Evolutionary conservation across 2,329 filamentous ascomycete genomes (phyloP), one percentile per base, ranked within the genome.

Genomic region (Fragosphaeria purpurea): DNA sequence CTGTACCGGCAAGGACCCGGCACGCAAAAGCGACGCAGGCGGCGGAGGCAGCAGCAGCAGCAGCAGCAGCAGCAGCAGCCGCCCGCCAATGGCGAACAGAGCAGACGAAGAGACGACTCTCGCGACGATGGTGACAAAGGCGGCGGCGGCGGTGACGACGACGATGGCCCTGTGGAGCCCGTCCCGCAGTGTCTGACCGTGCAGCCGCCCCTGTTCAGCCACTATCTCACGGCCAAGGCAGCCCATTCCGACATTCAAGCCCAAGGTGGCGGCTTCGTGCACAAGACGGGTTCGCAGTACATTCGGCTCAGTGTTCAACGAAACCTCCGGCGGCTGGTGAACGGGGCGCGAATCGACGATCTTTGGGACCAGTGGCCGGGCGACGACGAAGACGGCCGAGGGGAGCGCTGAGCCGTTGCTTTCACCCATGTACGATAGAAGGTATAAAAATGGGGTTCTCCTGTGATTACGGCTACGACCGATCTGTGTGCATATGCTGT

Each of bases 161-260:
- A 45, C 6, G 3, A 41, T 22, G 30, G 3, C 4, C 56, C 22
- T 30, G 22, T 8, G 5, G 47, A 44, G 6, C 35, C 41, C 6
- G 12, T 39, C 1, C 52, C 61, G 2, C 51, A 58, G 2, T 64
- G 62, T 39, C 49, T 64, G 10, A 63, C 62, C 6, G 59, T 62
- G n/a, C 60, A 62, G 47, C 62, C 62, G 39, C 61, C 61, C 32
- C 50, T 63, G 13, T 63, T 63, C 37, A 61, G 57, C 43, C 62
- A 64, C 46, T 54, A 47, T 30, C 56, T 59, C 13, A 61, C 55
- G 48, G 57, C 57, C 0, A 57, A 54, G 30, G 59, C 58, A 12
- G 55, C 52, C 3, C 56, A 53, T 7, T 63, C 61, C 11, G 60
- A 64, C 45, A 64, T 64, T 31, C 57, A 55, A 35, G 58, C 58